Evolutionary conservation across 139 green algal species (phyloP), one percentile per base, ranked within the genome.

Genomic region (Pseudopediastrum boryanum): DNA sequence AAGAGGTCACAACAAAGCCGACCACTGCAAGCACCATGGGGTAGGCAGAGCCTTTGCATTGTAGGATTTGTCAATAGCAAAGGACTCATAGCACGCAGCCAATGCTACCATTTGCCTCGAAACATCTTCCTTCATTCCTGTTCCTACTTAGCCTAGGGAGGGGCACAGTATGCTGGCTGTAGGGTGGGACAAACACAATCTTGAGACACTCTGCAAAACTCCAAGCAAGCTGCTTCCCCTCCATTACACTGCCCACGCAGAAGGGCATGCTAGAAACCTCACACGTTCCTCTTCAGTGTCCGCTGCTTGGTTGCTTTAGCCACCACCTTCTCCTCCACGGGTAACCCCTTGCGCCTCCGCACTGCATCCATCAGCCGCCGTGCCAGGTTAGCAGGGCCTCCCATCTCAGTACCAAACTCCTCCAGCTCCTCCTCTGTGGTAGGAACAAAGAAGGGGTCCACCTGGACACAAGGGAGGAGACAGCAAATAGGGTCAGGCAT

Each of bases 371-470:
- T 93, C 0, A 98, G 79, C 6, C 86, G 73, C 12, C 88, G 83
- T 19, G 95, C 94, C n/a, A 98, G 75, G 83, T 97, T 97, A 62
- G 86, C 88, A 16, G 77, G 71, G 3, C 84, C 85, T 1, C 88
- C 77, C 0, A 85, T 91, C 63, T 96, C 93, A 78, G 98, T 96
- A 3, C 96, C 96, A 88, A 94, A 96, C 89, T 99, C 96, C 86
- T 99, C 96, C 1, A 95, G 85, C 87, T 99, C 95, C 67, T 98
- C 96, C 84, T 98, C 93, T 10, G 96, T 98, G 2, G 84, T 92
- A 8, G 95, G 96, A 52, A 95, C 88, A 71, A 98, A 99, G 86
- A 98, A 98, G 6, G 97, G 96, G 78, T 99, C 96, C 25, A 95
- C 89, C 88, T 95, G 88, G 21, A 58, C 19, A 46, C 13, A 66